phyloP scores from a whole-genome alignment of 2,329 filamentous ascomycete species.

The Dendrostoma leiphaemia region DNA sequence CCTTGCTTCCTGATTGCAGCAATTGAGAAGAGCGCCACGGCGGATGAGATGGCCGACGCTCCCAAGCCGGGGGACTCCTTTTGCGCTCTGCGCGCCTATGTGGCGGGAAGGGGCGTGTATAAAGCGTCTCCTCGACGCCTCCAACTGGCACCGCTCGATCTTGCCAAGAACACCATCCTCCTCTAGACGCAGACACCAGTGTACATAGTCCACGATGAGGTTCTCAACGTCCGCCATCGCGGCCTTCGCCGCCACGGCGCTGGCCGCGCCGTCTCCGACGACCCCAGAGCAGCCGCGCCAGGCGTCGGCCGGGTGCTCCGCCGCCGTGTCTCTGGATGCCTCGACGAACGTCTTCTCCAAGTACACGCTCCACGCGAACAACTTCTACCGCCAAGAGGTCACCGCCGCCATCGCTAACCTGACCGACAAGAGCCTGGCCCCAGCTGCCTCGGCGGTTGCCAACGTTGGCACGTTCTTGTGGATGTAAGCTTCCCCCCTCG shows the following conservation, averaged over 20 bases:
- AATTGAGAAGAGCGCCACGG: background rate
- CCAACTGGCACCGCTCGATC: no score
- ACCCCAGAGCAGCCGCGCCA: slow-evolving; percentile 28
- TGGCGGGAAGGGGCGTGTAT: background rate
- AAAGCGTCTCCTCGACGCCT: background rate
- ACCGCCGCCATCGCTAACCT: slow-evolving; percentile 32
- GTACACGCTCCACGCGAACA: slow-evolving; percentile 40
- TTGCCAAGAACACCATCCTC: background rate
- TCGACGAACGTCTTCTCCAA: slow-evolving; percentile 35
- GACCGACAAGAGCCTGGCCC: slow-evolving; percentile 28
- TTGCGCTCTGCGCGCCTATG: background rate
- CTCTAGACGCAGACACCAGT: background rate
- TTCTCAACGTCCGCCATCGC: slow-evolving; percentile 32
- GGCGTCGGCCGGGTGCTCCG: slow-evolving; percentile 30
- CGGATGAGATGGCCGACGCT: background rate
- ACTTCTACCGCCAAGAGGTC: slow-evolving; percentile 36
- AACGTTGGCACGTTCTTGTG: slow-evolving; percentile 40
- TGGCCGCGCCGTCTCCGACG: slow-evolving; percentile 29
- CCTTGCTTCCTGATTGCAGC: background rate
- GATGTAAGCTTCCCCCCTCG: slow-evolving; percentile 27
- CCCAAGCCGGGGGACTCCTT: background rate
- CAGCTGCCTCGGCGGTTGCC: slow-evolving; percentile 32
- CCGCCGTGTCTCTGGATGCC: slow-evolving; percentile 36
- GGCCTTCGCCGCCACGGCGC: slow-evolving; percentile 33
- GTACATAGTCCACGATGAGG: slow-evolving; percentile 31